Base-by-base conservation (phyloP, 179 eudicot species). In the Camellia oleifera region DNA sequence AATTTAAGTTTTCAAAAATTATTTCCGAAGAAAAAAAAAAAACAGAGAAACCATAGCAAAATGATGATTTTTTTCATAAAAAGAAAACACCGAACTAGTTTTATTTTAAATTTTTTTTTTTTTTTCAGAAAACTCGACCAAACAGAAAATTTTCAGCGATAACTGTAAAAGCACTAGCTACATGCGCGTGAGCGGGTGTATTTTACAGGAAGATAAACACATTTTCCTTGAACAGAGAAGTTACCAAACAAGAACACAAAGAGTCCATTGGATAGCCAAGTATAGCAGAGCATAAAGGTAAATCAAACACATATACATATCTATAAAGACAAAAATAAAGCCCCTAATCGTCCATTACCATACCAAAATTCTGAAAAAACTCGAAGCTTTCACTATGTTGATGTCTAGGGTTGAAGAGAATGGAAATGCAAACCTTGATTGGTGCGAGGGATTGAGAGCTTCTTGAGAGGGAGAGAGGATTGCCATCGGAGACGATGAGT, bases 381-480 rank as follows among this genome's bases (percentile, higher is more conserved):
- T 32, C 40, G 40, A 32, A 32, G 40, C 40, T 32, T 32, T 32
- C 40, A 32, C 40, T 32, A 32, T 63, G 20, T 66, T 0, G 13
- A 9, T 20, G 1, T 18, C 11, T 64, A 62, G 32, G 57, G 32
- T 17, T 23, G 17, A 57, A 74, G 60, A 5, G 75, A 50, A 67
- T 57, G 48, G 8, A 42, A 76, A 58, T 13, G 40, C 74, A 67
- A 42, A 77, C 80, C 80, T 77, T 17, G 74, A 77, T 26, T 52
- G 12, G 14, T 53, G 50, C 40, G 80, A 77, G 53, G 64, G 61
- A 26, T 52, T 54, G 80, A 77, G 10, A 46, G 13, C 18, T 4
- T 54, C 9, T 67, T 66, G 15, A 54, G 48, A 54, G 54, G 42
- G 2, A 66, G 63, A 65, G 73, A 67, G 4, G 73, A 3, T 77